A percentile compares a stretch with the other conserved stretches of the same genome.
Conservation (phyloP, 2,329 filamentous ascomycete species). For the Xylariaceae sp. region DNA sequence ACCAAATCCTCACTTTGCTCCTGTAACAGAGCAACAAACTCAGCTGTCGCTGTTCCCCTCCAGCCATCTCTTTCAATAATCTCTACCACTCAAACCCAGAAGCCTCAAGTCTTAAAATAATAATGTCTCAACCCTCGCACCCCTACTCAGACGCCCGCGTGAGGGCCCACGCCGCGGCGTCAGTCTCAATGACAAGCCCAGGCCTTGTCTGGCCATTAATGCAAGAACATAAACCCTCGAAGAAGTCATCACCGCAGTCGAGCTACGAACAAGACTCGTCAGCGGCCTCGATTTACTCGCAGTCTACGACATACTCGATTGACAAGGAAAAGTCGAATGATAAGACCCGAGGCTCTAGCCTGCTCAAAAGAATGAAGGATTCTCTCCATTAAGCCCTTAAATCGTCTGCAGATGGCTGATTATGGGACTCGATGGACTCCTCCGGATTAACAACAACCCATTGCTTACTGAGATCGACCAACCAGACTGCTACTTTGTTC, state of each 20-base stretch:
- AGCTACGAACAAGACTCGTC: conserved; percentile 3
- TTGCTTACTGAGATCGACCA: neutral
- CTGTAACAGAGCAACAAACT: too few relatives aligned
- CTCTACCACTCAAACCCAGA: neutral
- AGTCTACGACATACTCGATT: conserved; percentile 21
- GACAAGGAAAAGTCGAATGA: conserved; percentile 13
- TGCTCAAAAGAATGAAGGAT: conserved; percentile 3
- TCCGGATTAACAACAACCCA: neutral
- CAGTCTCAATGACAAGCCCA: conserved; percentile 22
- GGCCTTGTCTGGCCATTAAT: conserved; percentile 21
- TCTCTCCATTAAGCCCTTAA: neutral
- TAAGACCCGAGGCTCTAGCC: neutral
- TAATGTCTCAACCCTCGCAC: conserved; percentile 10
- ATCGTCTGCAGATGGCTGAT: neutral
- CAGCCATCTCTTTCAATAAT: too few relatives aligned
- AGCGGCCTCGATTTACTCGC: conserved; percentile 21
- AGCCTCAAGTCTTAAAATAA: too few relatives aligned
- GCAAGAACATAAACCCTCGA: conserved; percentile 18
- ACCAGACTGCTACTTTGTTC: neutral
- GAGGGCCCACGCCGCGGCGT: conserved; percentile 4
- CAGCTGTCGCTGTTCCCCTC: too few relatives aligned
- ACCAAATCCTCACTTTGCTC: too few relatives aligned
- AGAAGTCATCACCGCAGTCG: neutral
- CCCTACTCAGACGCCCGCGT: conserved; percentile 13
- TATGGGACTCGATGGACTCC: too few relatives aligned